Evolutionary conservation across 148 eudicot species (phyloP).

Genomic region (Vaccinium darrowii): DNA sequence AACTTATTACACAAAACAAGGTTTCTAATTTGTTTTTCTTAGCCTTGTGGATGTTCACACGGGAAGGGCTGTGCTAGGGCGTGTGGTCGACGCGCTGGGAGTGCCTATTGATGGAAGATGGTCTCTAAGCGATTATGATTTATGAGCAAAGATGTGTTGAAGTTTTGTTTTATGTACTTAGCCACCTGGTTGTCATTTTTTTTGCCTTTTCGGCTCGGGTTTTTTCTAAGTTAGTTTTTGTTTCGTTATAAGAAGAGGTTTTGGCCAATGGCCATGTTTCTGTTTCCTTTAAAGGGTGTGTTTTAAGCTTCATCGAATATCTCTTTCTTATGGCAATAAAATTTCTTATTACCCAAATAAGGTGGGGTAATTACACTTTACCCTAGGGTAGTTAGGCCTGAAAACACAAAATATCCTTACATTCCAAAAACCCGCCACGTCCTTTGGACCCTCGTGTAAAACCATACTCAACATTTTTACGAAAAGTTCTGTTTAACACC

Average conservation of each 20-base stretch:
- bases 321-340: neutral
- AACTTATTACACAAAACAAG: neutral
- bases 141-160: too few relatives aligned
- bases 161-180: too few relatives aligned
- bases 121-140: too few relatives aligned
- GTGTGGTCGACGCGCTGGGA: too few relatives aligned
- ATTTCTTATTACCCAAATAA: neutral
- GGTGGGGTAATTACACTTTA: neutral
- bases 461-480: neutral
- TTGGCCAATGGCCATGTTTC: neutral
- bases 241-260: neutral
- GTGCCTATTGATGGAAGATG: too few relatives aligned
- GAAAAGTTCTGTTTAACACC: too few relatives aligned
- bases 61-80: too few relatives aligned
- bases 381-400: neutral
- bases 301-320: neutral
- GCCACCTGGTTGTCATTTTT: neutral
- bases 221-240: neutral
- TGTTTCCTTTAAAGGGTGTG: neutral
- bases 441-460: neutral
- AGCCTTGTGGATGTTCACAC: neutral
- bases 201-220: neutral
- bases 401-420: neutral
- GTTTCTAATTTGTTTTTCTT: neutral
- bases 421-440: neutral